These are phyloP conservation scores for Cyclostephanos invisitatus DNA, from an alignment of 108 stramenopile species.

Conservation along the genomic window DNA sequence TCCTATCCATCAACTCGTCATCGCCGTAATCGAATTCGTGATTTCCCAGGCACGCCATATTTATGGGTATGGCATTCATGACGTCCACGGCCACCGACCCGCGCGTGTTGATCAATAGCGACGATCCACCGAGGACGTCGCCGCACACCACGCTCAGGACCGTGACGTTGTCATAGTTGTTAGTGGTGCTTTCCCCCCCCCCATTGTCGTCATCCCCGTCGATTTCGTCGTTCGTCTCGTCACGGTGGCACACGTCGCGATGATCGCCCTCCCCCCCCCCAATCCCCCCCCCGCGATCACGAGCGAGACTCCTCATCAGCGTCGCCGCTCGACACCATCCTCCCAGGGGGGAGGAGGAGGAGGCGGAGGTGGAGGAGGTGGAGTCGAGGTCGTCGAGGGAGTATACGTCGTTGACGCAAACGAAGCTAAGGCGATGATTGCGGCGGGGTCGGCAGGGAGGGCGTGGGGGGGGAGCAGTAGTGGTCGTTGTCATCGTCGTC, in stretches of 20 bases:
- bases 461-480: not conserved
- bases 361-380: not conserved
- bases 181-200: not conserved
- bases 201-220: not conserved
- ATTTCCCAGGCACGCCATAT: slow-evolving; percentile 43
- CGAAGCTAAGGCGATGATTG: slow-evolving; percentile 35
- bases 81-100: slow-evolving; percentile 41
- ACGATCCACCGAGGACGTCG: slow-evolving; percentile 48
- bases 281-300: not conserved
- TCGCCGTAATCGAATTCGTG: slow-evolving; percentile 54
- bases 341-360: slow-evolving; percentile 12
- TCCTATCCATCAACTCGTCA: slow-evolving; percentile 31
- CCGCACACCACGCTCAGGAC: slow-evolving; percentile 41
- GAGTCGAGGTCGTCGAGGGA: slow-evolving; percentile 39
- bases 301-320: slow-evolving; percentile 26
- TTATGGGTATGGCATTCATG: slow-evolving; percentile 45
- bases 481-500: not conserved
- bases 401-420: slow-evolving; percentile 52
- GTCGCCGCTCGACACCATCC: slow-evolving; percentile 50
- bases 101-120: slow-evolving; percentile 28
- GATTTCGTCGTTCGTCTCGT: not conserved
- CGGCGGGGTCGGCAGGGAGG: not conserved
- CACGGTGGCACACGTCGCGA: too few relatives aligned
- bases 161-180: not conserved
- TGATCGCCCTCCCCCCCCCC: too few relatives aligned